These are phyloP conservation scores for Zygoascus flipseniorum DNA, from an alignment of 805 yeast species.

Conservation along the genomic window DNA sequence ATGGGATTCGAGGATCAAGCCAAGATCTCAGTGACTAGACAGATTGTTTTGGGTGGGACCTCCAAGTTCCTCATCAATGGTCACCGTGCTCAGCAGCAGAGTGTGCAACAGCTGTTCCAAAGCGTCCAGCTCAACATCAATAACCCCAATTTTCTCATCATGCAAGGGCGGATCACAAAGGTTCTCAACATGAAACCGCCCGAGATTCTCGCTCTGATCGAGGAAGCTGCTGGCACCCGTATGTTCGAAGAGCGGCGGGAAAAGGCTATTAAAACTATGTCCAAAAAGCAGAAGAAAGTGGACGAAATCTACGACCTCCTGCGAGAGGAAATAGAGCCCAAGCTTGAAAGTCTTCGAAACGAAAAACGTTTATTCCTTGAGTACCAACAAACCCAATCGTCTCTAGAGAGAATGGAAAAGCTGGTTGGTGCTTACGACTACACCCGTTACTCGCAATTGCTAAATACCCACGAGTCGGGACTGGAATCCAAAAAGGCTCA, in stretches of 20 bases:
- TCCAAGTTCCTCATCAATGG: conserved; percentile 92
- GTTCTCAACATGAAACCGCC: conserved; percentile 93
- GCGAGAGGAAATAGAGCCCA: conserved; percentile 87
- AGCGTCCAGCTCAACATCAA: conserved; percentile 93
- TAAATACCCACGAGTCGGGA: conserved; percentile 33
- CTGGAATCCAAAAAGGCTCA: conserved; percentile 6
- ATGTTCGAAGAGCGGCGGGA: conserved; percentile 91
- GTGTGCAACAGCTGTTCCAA: conserved; percentile 83
- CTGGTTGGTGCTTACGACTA: conserved; percentile 75
- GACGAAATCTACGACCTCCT: conserved; percentile 65
- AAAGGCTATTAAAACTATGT: conserved; percentile 85
- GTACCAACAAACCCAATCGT: conserved; percentile 75
- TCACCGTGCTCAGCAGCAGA: conserved; percentile 90
- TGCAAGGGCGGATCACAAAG: conserved; percentile 98
- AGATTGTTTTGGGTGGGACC: conserved; percentile 82
- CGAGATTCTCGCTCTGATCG: conserved; percentile 83
- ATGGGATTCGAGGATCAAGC: conserved; percentile 73
- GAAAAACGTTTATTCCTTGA: conserved; percentile 81
- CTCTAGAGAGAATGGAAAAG: conserved; percentile 64
- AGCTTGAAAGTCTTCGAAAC: conserved; percentile 65
- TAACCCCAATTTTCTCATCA: conserved; percentile 92
- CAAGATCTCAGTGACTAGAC: conserved; percentile 86
- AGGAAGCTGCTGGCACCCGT: conserved; percentile 97
- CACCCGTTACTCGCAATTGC: conserved; percentile 33
- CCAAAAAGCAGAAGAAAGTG: conserved; percentile 79